Evolutionary conservation across 805 yeast genomes (phyloP), one percentile per base, ranked within the genome.

Genomic region (Clavispora fructus): DNA sequence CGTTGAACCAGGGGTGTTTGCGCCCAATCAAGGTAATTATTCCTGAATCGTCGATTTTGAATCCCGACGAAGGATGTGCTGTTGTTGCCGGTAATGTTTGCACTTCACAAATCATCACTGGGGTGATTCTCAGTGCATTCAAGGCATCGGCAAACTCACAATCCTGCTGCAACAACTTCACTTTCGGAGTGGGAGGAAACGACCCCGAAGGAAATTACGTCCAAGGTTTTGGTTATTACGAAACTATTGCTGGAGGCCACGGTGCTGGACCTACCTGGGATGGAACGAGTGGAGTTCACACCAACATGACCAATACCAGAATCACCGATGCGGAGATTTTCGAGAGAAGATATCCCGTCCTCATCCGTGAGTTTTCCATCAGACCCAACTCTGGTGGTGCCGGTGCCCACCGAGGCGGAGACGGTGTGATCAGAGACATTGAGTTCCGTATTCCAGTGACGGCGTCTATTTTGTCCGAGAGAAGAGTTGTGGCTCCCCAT

Each of bases 111-210:
- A 77, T 97, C 56, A 82, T 94, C 40, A 90, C 96, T 0, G 97
- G 91, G 65, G 92, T 87, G 2, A 79, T 94, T 35, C 72, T 92
- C 58, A 84, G 83, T 57, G 94, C 98, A 0, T 90, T 94, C 62
- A 75, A 79, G 50, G 89, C 90, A 6, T 86, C 89, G 71, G 97
- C 97, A 2, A 97, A 90, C 53, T 90, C 97, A 1, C 98, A 92
- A 67, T 97, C 97, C 38, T 90, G 94, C 49, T 88, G 96, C 64
- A 92, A 94, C 66, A 94, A 92, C 66, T 80, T 92, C 56, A 91
- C 97, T 0, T 92, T 91, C 70, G 97, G 97, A 23, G 79, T 78
- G 26, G 57, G 57, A 11, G 57, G 57, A 5, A 87, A 84, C 50
- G 92, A 89, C 40, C 53, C 55, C 11, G 52, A 52, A 10, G 76